phyloP scores from a whole-genome alignment of 768 basidiomycete genomes.

The Mycena belliarum region DNA sequence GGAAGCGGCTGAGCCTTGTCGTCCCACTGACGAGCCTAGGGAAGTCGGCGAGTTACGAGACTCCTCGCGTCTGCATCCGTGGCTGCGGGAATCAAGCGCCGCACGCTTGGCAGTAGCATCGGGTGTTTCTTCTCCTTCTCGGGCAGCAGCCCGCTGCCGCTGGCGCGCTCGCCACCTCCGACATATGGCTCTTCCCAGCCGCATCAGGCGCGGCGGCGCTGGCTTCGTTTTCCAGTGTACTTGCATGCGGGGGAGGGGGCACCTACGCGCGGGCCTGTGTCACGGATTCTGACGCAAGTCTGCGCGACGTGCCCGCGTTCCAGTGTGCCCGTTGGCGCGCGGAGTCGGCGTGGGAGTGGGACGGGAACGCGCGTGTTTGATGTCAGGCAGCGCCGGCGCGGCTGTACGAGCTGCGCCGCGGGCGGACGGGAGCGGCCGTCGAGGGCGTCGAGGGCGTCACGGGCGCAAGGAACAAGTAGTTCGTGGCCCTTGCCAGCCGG shows the following conservation, averaged over 20 bases:
- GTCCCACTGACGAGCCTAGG: no score
- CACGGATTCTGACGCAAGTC: constrained; percentile 1
- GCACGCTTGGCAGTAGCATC: not conserved
- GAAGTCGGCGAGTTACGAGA: no score
- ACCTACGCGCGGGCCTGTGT: constrained; percentile 8
- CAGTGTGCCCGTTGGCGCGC: constrained; percentile 3
- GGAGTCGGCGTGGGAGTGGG: constrained; percentile 1
- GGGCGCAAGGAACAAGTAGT: not conserved
- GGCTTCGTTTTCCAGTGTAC: not conserved
- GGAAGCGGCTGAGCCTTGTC: no score
- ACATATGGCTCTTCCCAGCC: not conserved
- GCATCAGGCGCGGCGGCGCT: not conserved
- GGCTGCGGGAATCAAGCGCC: no score
- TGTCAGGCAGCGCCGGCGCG: constrained; percentile 6
- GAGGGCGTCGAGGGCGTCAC: not conserved
- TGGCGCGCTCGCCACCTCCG: not conserved
- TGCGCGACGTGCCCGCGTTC: constrained; percentile 10
- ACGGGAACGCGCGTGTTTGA: constrained; percentile 15
- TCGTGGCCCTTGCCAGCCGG: constrained; percentile 10
- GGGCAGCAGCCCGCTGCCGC: constrained; percentile 6
- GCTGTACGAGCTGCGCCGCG: constrained; percentile 16
- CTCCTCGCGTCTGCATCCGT: no score
- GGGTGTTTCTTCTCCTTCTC: constrained; percentile 20
- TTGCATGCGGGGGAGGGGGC: not conserved
- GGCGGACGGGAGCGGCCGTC: constrained; percentile 14